Evolutionary conservation across 345 rosid genomes (phyloP).

Genomic region (Citrus hindsii): DNA sequence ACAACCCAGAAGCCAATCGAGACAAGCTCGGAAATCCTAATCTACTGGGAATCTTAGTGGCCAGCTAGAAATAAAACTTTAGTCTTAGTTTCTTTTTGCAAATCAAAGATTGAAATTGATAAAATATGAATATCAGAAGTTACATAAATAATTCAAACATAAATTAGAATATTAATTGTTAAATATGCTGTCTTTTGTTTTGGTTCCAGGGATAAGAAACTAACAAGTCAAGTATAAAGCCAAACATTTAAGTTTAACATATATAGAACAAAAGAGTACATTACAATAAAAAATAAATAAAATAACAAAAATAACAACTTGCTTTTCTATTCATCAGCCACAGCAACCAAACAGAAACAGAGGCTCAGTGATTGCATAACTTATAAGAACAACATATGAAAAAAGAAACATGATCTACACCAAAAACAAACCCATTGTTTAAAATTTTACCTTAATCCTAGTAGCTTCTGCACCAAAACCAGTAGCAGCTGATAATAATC

Average conservation of each 20-base stretch:
- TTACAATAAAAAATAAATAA: neutral
- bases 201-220: neutral
- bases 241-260: neutral
- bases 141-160: neutral
- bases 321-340: neutral
- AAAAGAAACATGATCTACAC: neutral
- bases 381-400: neutral
- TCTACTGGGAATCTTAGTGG: too few relatives aligned
- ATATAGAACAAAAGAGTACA: neutral
- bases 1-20: too few relatives aligned
- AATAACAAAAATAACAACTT: neutral
- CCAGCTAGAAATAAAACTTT: neutral
- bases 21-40: too few relatives aligned
- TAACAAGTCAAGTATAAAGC: neutral
- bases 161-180: too few relatives aligned
- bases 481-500: conserved; percentile 66
- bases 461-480: conserved; percentile 94
- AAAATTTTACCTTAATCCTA: conserved; percentile 59
- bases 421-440: neutral
- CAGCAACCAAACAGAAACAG: too few relatives aligned
- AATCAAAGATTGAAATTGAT: neutral
- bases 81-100: neutral
- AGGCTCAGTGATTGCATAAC: neutral
- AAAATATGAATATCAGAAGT: neutral
- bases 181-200: neutral